Evolutionary conservation across 1,284 basidiomycete genomes (phyloP), one percentile per base, ranked within the genome.

Genomic region (Bjerkandera adusta): DNA sequence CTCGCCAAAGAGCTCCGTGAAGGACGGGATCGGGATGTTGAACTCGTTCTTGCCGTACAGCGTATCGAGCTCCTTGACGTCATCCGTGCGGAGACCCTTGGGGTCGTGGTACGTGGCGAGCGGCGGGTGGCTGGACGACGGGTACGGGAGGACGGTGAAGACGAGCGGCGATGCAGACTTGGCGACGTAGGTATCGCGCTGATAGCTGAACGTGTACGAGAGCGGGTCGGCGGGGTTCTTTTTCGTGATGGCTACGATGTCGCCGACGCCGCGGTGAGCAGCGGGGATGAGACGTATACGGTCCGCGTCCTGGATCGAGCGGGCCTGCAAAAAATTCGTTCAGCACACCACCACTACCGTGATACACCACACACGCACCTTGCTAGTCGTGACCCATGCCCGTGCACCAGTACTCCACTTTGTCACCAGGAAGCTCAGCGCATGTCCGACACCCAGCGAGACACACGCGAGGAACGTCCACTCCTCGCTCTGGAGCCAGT

Each of bases 401-500:
- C 82, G 81, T 40, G 91, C 85, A 29, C 75, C 79, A 16, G 89
- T 81, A 64, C 83, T 94, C 96, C 96, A 99, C 54, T 83, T 82
- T 0, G 96, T 99, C 34, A 88, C 73, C 41, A 99, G 75, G 70
- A 95, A 99, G 61, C 89, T 92, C 47, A 99, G 77, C 1, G 93
- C 93, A 67, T 99, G 97, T 2, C 86, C 82, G 11, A 83, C 85
- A 29, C 91, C 86, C 7, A 99, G 80, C 10, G 83, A 71, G 15
- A 96, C 88, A 56, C 89, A 94, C 42, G 87, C 91, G 38, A 99
- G 77, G 62, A 99, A 99, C 0, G 96, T 95, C 90, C 91, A 96
- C 64, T 95, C 91, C 66, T 97, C 95, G 56, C 91, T 94, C 63
- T 85, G 79, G 47, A 96, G 69, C 85, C 90, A 94, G 61, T 92